Evolutionary conservation across 345 rosid species (phyloP).

Genomic region (Hirschfeldia incana): DNA sequence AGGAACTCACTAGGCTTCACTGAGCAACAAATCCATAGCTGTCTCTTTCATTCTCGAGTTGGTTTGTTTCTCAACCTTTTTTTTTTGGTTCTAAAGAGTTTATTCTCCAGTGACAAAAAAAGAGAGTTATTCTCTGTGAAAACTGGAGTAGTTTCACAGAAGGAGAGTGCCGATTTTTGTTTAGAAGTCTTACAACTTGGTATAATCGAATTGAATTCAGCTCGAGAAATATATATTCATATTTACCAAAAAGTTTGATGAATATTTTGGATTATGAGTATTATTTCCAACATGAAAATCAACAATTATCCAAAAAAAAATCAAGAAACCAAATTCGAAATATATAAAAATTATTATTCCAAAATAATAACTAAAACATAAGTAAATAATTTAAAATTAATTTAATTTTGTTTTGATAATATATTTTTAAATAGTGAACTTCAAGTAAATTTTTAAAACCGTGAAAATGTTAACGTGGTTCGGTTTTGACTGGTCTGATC

Average conservation of each 20-base stretch:
- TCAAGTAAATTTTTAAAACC: background rate
- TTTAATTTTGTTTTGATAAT: no score
- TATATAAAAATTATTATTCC: no score
- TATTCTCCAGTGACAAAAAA: no score
- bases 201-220: background rate
- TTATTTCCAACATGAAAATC: no score
- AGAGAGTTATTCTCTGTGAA: background rate
- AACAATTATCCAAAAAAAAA: background rate
- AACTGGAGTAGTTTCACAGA: background rate
- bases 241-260: no score
- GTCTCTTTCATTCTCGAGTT: background rate
- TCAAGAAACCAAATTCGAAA: background rate
- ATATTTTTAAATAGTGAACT: background rate
- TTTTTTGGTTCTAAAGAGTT: background rate
- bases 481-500: background rate
- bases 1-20: slow-evolving; percentile 87
- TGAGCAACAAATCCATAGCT: slow-evolving; percentile 35
- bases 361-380: no score
- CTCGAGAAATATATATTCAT: background rate
- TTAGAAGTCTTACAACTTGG: background rate
- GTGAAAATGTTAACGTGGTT: background rate
- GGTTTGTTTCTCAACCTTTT: background rate
- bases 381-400: background rate
- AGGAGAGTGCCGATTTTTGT: background rate
- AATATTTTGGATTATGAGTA: no score